phyloP scores from a whole-genome alignment of 352 stramenopile species.

The Halophytophthora polymorphica region DNA sequence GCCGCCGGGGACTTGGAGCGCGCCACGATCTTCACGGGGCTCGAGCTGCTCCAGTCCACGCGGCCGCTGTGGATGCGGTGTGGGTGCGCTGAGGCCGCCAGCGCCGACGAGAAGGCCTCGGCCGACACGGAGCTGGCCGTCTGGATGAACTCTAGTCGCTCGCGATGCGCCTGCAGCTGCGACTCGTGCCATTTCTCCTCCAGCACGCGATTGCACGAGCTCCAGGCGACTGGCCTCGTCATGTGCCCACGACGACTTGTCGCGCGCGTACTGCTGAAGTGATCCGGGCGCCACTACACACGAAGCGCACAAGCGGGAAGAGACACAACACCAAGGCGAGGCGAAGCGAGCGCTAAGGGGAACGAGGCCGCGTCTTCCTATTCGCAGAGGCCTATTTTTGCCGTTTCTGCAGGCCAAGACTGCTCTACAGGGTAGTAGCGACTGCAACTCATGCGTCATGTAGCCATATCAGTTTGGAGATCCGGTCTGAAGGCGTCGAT shows the following conservation, averaged over 20 bases:
- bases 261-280: no score
- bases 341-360: no score
- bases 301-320: no score
- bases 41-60: slow-evolving; percentile 1
- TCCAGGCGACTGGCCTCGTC: slow-evolving; percentile 34
- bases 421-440: no score
- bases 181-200: slow-evolving; percentile 41
- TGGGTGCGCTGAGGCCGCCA: slow-evolving; percentile 20
- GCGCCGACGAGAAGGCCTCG: slow-evolving; percentile 20
- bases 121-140: slow-evolving; percentile 21
- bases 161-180: slow-evolving; percentile 37
- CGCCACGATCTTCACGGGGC: slow-evolving; percentile 16
- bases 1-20: slow-evolving; percentile 39
- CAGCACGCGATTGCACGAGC: slow-evolving; percentile 36
- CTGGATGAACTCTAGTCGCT: slow-evolving; percentile 48
- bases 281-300: no score
- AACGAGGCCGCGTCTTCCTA: no score
- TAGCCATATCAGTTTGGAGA: no score
- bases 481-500: no score
- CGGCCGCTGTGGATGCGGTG: slow-evolving; percentile 21
- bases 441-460: no score
- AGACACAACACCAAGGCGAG: no score
- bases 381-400: no score
- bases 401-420: no score
- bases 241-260: slow-evolving; percentile 6